A percentile compares a stretch with the other conserved stretches of the same genome.
phyloP scores from a whole-genome alignment of 768 basidiomycete genomes.

The Pleurotus pulmonarius region DNA sequence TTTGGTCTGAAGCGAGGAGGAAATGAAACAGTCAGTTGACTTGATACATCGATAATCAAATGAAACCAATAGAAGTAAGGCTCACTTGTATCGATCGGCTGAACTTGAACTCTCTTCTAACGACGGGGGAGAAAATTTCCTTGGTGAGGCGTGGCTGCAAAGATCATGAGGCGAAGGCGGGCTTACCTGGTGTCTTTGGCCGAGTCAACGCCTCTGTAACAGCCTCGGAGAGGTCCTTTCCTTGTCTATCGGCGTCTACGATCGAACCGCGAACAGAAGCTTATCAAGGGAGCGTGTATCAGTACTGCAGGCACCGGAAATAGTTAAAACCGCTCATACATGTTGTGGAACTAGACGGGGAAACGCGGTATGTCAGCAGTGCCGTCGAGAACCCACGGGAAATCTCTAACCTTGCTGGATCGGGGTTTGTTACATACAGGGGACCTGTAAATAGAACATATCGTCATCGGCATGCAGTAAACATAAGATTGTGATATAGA shows the following conservation, averaged over 20 bases:
- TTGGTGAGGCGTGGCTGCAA: neutral
- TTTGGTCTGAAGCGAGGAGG: neutral
- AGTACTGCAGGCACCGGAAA: neutral
- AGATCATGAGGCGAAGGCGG: neutral
- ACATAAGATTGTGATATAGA: neutral
- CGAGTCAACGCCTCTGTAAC: neutral
- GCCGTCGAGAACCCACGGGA: neutral
- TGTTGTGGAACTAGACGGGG: conserved; percentile 6
- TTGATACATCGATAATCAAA: neutral
- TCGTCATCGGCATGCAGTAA: conserved; percentile 5
- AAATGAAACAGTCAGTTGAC: neutral
- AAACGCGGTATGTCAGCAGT: neutral
- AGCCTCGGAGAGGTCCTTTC: conserved; percentile 5
- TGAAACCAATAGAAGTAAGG: neutral
- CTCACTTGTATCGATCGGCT: conserved; percentile 7
- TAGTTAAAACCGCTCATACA: neutral
- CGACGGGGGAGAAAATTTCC: neutral
- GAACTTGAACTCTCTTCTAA: conserved; percentile 4
- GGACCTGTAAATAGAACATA: conserved; percentile 24
- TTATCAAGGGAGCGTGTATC: neutral
- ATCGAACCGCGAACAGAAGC: conserved; percentile 5
- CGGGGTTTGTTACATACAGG: conserved; percentile 36
- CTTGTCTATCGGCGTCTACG: neutral
- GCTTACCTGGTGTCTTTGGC: conserved; percentile 5
- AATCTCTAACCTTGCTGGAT: conserved; percentile 34